A percentile compares a stretch with the other conserved stretches of the same genome.
phyloP scores from a whole-genome alignment of 2,329 filamentous ascomycete genomes.

The Massarina eburnea region DNA sequence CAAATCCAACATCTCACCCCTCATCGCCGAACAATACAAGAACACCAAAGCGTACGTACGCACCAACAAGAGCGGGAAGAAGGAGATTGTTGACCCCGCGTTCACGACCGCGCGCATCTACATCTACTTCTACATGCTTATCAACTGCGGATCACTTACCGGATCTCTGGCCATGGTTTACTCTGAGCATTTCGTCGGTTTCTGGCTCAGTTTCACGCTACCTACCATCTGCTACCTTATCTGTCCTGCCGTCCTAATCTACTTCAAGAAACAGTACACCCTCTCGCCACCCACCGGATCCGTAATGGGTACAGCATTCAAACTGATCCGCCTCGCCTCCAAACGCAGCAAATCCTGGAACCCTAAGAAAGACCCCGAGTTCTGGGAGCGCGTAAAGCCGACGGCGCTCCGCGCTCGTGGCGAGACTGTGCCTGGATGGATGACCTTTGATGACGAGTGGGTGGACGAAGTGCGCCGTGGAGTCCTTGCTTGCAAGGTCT shows the following conservation, averaged over 20 bases:
- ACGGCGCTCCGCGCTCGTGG: conserved; percentile 42
- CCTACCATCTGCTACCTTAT: conserved; percentile 66
- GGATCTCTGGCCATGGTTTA: conserved; percentile 43
- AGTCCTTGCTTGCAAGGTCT: conserved; percentile 41
- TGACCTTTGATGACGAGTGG: conserved; percentile 80
- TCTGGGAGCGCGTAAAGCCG: conserved; percentile 68
- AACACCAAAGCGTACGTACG: conserved; percentile 31
- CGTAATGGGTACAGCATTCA: conserved; percentile 67
- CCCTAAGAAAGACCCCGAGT: conserved; percentile 57
- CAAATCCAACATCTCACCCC: conserved; percentile 64
- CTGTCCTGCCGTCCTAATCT: conserved; percentile 59
- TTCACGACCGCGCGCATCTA: conserved; percentile 68
- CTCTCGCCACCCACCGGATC: conserved; percentile 70
- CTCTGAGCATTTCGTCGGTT: conserved; percentile 58
- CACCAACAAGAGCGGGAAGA: conserved; percentile 43
- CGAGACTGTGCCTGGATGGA: conserved; percentile 63
- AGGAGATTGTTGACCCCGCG: conserved; percentile 66
- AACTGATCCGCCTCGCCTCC: conserved; percentile 60
- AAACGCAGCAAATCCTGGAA: conserved; percentile 61
- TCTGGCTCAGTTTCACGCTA: conserved; percentile 71
- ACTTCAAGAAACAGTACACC: conserved; percentile 66
- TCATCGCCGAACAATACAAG: conserved; percentile 61
- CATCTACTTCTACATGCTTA: conserved; percentile 38
- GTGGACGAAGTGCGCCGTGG: conserved; percentile 75
- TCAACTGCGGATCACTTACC: conserved; percentile 43